Percentiles rank a stretch among this genome's conserved stretches.
Evolutionary conservation across 2,329 filamentous ascomycete species (phyloP).

Genomic region (Beauveria asiatica): DNA sequence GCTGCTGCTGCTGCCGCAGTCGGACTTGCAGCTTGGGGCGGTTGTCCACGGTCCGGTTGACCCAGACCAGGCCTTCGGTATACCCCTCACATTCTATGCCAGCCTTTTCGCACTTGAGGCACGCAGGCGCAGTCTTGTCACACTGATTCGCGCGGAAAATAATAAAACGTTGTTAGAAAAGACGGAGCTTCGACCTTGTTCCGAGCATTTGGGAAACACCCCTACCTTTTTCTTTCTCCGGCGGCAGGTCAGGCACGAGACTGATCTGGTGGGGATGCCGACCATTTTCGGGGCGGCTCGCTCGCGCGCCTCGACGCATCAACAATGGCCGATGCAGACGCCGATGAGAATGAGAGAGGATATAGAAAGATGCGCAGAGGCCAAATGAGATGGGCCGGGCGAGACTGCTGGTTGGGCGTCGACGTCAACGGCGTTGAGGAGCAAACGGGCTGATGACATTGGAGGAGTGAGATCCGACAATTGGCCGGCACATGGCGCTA

Average conservation of each 20-base stretch:
- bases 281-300: constrained; percentile 7
- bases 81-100: constrained; percentile 11
- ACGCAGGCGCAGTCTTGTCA: constrained; percentile 7
- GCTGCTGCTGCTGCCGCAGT: not conserved
- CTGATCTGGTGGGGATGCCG: constrained; percentile 11
- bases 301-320: constrained; percentile 2
- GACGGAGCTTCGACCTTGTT: not conserved
- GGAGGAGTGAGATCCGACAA: constrained; percentile 2
- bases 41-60: constrained; percentile 9
- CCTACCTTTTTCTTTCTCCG: constrained; percentile 10
- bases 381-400: not conserved
- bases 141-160: not conserved
- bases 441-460: not conserved
- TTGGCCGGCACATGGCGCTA: not conserved
- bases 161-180: not conserved
- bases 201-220: not conserved
- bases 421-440: constrained; percentile 2
- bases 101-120: constrained; percentile 8
- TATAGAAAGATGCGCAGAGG: not conserved
- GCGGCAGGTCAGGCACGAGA: constrained; percentile 12
- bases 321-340: not conserved
- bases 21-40: not conserved
- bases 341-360: not conserved
- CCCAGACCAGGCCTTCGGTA: constrained; percentile 8
- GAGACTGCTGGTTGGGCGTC: not conserved